These are phyloP conservation scores for Talaromyces atroroseus DNA, from an alignment of 2,329 filamentous ascomycete species.

Conservation along the genomic window DNA sequence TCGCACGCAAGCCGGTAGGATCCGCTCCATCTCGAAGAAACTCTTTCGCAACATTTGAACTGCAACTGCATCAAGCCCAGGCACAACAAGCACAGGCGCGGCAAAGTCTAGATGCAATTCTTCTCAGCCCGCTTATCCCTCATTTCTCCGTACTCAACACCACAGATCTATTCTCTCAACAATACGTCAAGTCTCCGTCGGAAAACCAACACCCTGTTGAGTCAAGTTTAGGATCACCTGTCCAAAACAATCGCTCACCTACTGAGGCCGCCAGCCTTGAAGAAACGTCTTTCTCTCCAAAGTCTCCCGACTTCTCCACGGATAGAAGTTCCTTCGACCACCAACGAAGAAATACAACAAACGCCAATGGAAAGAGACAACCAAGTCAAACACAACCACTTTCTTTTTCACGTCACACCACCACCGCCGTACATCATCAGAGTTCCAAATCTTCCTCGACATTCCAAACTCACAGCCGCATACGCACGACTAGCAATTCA, in stretches of 20 bases:
- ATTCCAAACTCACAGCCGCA: conserved; percentile 8
- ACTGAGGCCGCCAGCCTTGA: neutral
- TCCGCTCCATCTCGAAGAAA: conserved; percentile 22
- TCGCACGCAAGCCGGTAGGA: conserved; percentile 35
- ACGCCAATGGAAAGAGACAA: conserved; percentile 2
- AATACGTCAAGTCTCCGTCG: neutral
- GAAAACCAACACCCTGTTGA: neutral
- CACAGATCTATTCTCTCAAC: neutral
- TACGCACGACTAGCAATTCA: conserved; percentile 12
- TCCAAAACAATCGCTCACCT: neutral
- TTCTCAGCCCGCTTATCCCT: conserved; percentile 10
- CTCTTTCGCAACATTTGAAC: conserved; percentile 11
- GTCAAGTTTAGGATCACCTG: neutral
- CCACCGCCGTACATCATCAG: conserved; percentile 2
- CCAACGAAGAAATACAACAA: neutral
- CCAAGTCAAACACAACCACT: conserved; percentile 5
- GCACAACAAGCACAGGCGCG: conserved; percentile 4
- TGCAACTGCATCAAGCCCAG: conserved; percentile 8
- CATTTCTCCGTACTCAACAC: conserved; percentile 10
- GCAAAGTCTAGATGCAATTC: conserved; percentile 4
- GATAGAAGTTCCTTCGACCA: conserved; percentile 3
- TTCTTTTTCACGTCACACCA: neutral
- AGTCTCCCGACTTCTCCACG: neutral
- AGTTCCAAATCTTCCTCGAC: conserved; percentile 12
- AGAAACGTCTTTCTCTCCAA: neutral